These are phyloP conservation scores for Talaromyces sp. DNA, from an alignment of 2,329 filamentous ascomycete genomes.

Conservation along the genomic window DNA sequence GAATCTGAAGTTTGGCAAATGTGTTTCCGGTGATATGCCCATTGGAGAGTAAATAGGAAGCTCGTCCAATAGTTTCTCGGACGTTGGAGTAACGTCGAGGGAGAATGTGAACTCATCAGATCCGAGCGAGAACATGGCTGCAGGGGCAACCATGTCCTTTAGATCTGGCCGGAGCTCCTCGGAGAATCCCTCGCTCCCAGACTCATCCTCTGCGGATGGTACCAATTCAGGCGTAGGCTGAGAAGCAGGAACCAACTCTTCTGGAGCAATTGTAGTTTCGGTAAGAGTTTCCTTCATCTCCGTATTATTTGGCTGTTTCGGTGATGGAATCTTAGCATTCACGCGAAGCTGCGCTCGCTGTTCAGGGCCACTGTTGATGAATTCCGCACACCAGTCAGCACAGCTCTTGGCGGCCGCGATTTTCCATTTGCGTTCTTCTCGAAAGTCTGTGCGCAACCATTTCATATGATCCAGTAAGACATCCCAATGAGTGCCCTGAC, in stretches of 20 bases:
- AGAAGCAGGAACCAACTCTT: slow-evolving; percentile 25
- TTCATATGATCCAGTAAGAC: slow-evolving; percentile 85
- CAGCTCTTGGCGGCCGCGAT: slow-evolving; percentile 71
- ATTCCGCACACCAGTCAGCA: slow-evolving; percentile 78
- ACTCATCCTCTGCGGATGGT: slow-evolving; percentile 58
- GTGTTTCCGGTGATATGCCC: slow-evolving; percentile 51
- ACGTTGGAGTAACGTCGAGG: slow-evolving; percentile 66
- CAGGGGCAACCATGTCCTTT: slow-evolving; percentile 52
- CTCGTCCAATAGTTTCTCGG: slow-evolving; percentile 73
- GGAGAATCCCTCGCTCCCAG: slow-evolving; percentile 42
- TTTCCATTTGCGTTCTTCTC: slow-evolving; percentile 93
- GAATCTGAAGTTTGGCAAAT: slow-evolving; percentile 52
- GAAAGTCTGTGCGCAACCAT: slow-evolving; percentile 97
- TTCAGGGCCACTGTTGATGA: slow-evolving; percentile 61
- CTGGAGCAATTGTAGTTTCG: slow-evolving; percentile 20
- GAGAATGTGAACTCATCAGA: slow-evolving; percentile 78
- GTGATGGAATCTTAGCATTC: slow-evolving; percentile 33
- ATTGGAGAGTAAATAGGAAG: slow-evolving; percentile 71
- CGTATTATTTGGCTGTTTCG: slow-evolving; percentile 20
- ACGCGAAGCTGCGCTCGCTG: slow-evolving; percentile 66
- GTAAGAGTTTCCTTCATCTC: slow-evolving; percentile 19
- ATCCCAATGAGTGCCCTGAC: slow-evolving; percentile 77
- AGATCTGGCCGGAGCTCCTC: slow-evolving; percentile 42
- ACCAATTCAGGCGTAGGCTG: slow-evolving; percentile 65
- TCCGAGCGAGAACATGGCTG: slow-evolving; percentile 76